A percentile compares a stretch with the other conserved stretches of the same genome.
Evolutionary conservation across 495 filamentous ascomycete genomes (phyloP).

Genomic region (Aspergillus panamensis): DNA sequence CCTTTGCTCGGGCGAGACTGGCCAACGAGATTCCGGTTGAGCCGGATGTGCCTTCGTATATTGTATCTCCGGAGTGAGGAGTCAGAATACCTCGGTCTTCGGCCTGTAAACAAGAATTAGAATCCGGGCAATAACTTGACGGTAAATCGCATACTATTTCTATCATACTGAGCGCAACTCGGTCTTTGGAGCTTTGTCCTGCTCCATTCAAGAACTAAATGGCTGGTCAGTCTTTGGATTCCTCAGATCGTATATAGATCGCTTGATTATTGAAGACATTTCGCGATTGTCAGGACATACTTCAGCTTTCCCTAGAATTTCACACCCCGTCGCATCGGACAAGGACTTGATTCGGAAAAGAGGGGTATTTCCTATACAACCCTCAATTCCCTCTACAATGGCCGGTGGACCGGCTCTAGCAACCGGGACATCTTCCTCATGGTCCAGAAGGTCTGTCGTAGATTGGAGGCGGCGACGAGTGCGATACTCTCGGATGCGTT

Average conservation of each 20-base stretch:
- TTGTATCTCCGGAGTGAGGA: constrained; percentile 80
- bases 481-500: constrained; percentile 50
- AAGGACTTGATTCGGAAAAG: constrained; percentile 83
- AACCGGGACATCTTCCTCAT: constrained; percentile 16
- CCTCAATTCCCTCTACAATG: constrained; percentile 74
- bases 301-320: constrained; percentile 92
- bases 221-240: neutral
- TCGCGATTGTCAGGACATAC: constrained; percentile 31
- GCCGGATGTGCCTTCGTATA: constrained; percentile 97
- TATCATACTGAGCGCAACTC: constrained; percentile 89
- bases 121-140: constrained; percentile 8
- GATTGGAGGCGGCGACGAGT: constrained; percentile 12
- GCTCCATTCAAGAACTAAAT: constrained; percentile 82
- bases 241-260: neutral
- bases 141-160: constrained; percentile 49
- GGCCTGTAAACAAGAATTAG: constrained; percentile 47
- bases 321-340: constrained; percentile 86
- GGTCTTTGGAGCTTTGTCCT: constrained; percentile 93
- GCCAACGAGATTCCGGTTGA: constrained; percentile 93
- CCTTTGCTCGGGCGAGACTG: constrained; percentile 77
- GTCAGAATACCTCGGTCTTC: constrained; percentile 73
- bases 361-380: constrained; percentile 91
- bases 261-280: neutral
- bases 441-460: neutral
- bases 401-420: constrained; percentile 39